Percentiles rank a stretch among this genome's conserved stretches.
phyloP scores from a whole-genome alignment of 352 stramenopile genomes.

The Peronosclerospora sorghi region DNA sequence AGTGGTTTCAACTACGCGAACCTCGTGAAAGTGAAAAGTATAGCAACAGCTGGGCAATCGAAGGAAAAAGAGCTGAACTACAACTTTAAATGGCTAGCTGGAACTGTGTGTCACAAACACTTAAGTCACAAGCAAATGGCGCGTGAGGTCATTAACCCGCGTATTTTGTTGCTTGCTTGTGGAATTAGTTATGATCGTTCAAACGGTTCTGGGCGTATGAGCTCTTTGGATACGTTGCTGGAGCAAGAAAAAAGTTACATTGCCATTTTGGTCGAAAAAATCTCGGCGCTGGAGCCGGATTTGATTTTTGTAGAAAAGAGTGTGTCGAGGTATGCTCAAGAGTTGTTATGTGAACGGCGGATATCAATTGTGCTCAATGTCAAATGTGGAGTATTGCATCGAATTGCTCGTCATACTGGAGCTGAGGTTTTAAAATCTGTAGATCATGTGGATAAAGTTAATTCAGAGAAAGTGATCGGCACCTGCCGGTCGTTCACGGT shows the following conservation, averaged over 20 bases:
- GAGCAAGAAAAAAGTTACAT: slow-evolving; percentile 97
- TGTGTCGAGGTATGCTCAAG: slow-evolving; percentile 87
- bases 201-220: slow-evolving; percentile 73
- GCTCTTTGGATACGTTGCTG: slow-evolving; percentile 91
- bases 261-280: slow-evolving; percentile 94
- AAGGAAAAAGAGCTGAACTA: slow-evolving; percentile 73
- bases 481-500: slow-evolving; percentile 59
- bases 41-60: slow-evolving; percentile 47
- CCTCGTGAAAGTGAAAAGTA: slow-evolving; percentile 80
- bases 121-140: slow-evolving; percentile 96
- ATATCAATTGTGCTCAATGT: slow-evolving; percentile 93
- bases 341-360: slow-evolving; percentile 84
- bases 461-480: slow-evolving; percentile 42
- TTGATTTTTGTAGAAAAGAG: slow-evolving; percentile 90
- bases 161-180: slow-evolving; percentile 93
- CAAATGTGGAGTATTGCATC: slow-evolving; percentile 84
- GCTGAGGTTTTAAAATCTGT: slow-evolving; percentile 87
- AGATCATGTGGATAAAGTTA: slow-evolving; percentile 82
- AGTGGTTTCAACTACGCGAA: slow-evolving; percentile 74
- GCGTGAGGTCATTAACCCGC: slow-evolving; percentile 85
- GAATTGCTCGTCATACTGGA: slow-evolving; percentile 89
- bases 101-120: slow-evolving; percentile 93
- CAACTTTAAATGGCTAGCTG: slow-evolving; percentile 91
- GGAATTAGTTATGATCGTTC: slow-evolving; percentile 95
- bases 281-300: slow-evolving; percentile 90